Evolutionary conservation across 192 early-diverging fungal genomes (phyloP).

Genomic region (Helicostylum pulchrum): DNA sequence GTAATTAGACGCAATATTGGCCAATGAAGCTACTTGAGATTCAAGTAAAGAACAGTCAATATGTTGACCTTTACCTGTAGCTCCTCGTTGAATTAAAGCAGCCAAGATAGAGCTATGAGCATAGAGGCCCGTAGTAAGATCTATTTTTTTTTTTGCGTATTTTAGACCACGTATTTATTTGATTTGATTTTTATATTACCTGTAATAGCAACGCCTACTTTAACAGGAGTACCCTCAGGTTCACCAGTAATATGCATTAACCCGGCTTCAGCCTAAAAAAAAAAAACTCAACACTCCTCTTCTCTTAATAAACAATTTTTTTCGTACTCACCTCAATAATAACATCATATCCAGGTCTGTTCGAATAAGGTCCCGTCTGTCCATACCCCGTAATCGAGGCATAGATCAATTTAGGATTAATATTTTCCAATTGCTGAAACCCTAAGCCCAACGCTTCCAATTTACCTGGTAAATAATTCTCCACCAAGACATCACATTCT

Average conservation of each 20-base stretch:
- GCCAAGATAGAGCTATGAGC: constrained; percentile 90
- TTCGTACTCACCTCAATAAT: constrained; percentile 57
- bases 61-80: constrained; percentile 73
- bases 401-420: constrained; percentile 85
- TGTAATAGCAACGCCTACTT: constrained; percentile 96
- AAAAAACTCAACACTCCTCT: constrained; percentile 31
- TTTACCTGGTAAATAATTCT: constrained; percentile 92
- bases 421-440: constrained; percentile 59
- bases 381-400: constrained; percentile 89
- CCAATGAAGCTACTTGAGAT: constrained; percentile 81
- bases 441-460: constrained; percentile 72
- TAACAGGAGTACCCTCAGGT: constrained; percentile 76
- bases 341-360: constrained; percentile 87
- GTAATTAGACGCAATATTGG: constrained; percentile 87
- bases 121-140: constrained; percentile 62
- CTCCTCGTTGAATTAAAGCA: constrained; percentile 65
- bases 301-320: neutral
- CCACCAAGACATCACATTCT: constrained; percentile 79
- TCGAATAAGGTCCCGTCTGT: constrained; percentile 76
- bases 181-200: constrained; percentile 44
- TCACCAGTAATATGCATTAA: constrained; percentile 97
- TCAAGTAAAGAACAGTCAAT: constrained; percentile 89
- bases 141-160: neutral
- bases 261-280: constrained; percentile 72
- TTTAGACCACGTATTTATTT: neutral